These are phyloP conservation scores for Carex littledalei DNA, from an alignment of 176 grass and related monocot genomes.

Conservation along the genomic window DNA sequence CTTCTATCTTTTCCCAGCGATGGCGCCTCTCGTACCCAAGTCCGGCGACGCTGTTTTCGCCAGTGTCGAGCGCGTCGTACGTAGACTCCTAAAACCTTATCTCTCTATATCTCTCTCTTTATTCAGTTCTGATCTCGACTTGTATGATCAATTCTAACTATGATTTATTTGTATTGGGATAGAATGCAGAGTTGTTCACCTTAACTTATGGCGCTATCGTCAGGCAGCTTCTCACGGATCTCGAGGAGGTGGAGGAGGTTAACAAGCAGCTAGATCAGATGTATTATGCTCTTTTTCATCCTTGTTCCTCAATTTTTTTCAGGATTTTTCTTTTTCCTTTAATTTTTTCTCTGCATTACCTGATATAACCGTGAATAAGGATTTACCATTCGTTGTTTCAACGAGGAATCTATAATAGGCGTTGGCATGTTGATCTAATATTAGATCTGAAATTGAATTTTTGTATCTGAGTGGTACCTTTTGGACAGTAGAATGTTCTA, in stretches of 20 bases:
- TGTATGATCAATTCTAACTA: not conserved
- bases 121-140: not conserved
- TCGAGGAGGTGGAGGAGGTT: slow-evolving; percentile 99
- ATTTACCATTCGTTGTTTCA: not conserved
- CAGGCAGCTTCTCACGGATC: slow-evolving; percentile 93
- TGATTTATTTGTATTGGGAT: not conserved
- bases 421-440: not conserved
- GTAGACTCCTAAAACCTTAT: slow-evolving; percentile 13
- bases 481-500: not conserved
- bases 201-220: slow-evolving; percentile 96
- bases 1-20: slow-evolving; percentile 8
- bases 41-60: slow-evolving; percentile 90
- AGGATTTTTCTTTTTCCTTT: not conserved
- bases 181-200: slow-evolving; percentile 99
- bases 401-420: not conserved
- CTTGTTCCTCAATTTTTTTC: not conserved
- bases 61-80: slow-evolving; percentile 92
- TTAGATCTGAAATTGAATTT: slow-evolving; percentile 17
- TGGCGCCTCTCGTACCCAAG: slow-evolving; percentile 59
- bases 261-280: slow-evolving; percentile 99
- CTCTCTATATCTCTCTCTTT: not conserved
- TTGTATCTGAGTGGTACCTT: not conserved
- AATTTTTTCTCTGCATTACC: not conserved
- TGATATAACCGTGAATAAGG: not conserved
- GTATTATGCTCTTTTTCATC: slow-evolving; percentile 30